phyloP scores from a whole-genome alignment of 2,329 filamentous ascomycete species.

The Ceratocystis cubensis region DNA sequence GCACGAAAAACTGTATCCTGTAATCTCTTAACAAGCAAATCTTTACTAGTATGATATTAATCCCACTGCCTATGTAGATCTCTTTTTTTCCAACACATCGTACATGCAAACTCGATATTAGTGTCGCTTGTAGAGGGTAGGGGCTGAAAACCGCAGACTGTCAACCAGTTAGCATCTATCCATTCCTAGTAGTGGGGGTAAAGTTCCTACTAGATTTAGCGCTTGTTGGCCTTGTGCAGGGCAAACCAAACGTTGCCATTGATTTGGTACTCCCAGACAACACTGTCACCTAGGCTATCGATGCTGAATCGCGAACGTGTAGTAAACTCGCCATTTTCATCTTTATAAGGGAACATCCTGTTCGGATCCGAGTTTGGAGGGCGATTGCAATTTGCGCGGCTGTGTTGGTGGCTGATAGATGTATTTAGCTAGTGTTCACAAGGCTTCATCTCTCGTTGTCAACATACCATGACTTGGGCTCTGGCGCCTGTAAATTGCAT shows the following conservation, averaged over 20 bases:
- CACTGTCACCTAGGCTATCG: conserved; percentile 40
- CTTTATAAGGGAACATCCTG: conserved; percentile 49
- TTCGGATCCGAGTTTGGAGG: conserved; percentile 47
- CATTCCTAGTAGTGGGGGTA: neutral
- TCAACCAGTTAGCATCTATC: no score
- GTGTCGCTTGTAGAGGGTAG: no score
- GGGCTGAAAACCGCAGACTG: no score
- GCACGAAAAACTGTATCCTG: neutral
- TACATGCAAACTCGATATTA: no score
- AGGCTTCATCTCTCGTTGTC: neutral
- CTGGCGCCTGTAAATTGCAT: neutral
- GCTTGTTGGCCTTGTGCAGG: neutral
- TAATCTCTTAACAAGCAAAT: neutral
- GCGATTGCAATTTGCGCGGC: neutral
- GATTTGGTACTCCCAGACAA: conserved; percentile 21
- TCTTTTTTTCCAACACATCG: neutral
- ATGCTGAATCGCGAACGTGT: conserved; percentile 48
- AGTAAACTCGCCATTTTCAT: conserved; percentile 48
- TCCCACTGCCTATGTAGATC: neutral
- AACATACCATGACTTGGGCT: neutral
- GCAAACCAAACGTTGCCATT: neutral
- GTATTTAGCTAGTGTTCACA: neutral
- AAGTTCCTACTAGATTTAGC: neutral
- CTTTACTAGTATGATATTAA: neutral
- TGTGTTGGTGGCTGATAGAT: neutral